These are phyloP conservation scores for Paxillus involutus DNA, from an alignment of 768 basidiomycete genomes.

Conservation along the genomic window DNA sequence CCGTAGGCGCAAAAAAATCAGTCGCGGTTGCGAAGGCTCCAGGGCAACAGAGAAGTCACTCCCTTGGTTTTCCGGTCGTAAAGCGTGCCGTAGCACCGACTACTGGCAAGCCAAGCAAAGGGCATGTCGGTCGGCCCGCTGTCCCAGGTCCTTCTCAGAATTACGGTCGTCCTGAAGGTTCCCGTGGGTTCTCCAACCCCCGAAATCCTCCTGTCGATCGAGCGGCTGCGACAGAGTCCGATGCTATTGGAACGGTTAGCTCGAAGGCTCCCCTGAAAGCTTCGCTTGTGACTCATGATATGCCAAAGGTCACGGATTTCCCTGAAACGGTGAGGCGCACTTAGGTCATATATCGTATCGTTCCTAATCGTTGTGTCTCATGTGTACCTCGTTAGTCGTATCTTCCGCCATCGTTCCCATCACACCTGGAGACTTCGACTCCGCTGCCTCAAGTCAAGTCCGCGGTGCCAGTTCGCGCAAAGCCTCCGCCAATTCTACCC, in stretches of 20 bases:
- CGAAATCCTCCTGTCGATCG: conserved; percentile 8
- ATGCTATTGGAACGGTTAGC: conserved; percentile 1
- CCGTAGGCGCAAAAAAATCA: background rate
- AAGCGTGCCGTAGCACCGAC: conserved; percentile 34
- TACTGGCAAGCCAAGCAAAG: conserved; percentile 22
- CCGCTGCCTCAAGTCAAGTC: conserved; percentile 32
- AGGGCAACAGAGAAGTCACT: conserved; percentile 15
- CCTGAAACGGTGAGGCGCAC: conserved; percentile 36
- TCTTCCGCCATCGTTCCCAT: conserved; percentile 56
- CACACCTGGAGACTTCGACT: conserved; percentile 53
- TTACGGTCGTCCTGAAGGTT: conserved; percentile 5
- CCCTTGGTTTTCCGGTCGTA: conserved; percentile 45
- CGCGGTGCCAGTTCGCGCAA: conserved; percentile 30
- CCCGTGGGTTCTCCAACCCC: conserved; percentile 9
- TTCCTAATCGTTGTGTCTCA: conserved; percentile 14
- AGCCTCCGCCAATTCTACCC: conserved; percentile 43
- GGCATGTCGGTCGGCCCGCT: background rate
- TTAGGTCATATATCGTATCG: conserved; percentile 1
- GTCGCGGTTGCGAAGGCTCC: conserved; percentile 19
- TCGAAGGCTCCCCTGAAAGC: conserved; percentile 3
- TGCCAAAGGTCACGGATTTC: conserved; percentile 32
- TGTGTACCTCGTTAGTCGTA: conserved; percentile 34
- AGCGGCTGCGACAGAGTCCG: background rate
- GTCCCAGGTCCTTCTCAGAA: conserved; percentile 4
- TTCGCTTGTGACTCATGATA: conserved; percentile 3